Conservation (phyloP, 805 yeast species). For the Starmerella tilneyi region DNA sequence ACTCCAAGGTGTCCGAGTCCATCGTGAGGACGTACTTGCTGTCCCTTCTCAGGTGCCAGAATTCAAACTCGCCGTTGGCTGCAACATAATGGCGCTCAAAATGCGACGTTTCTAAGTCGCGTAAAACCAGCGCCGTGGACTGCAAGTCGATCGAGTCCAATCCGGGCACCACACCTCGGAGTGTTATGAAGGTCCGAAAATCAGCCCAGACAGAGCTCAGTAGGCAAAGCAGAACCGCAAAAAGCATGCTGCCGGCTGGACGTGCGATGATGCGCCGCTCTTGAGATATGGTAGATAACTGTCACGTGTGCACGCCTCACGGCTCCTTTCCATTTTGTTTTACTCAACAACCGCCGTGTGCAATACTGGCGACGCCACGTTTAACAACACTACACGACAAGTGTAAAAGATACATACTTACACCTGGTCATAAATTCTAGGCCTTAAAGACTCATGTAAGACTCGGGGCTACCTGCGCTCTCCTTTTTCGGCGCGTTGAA, state of each 20-base stretch:
- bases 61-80: constrained; percentile 19
- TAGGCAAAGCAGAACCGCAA: neutral
- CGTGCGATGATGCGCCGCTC: neutral
- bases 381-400: too few species aligned
- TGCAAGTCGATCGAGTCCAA: constrained; percentile 4
- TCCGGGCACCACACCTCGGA: constrained; percentile 7
- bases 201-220: constrained; percentile 8
- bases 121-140: constrained; percentile 12
- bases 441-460: too few species aligned
- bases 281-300: too few species aligned
- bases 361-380: too few species aligned
- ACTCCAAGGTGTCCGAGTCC: constrained; percentile 18
- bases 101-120: constrained; percentile 8
- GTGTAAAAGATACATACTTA: neutral
- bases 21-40: constrained; percentile 17
- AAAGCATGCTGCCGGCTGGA: neutral
- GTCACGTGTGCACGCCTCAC: neutral
- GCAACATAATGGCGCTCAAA: constrained; percentile 10
- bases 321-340: neutral
- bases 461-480: too few species aligned
- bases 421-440: neutral
- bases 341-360: too few species aligned
- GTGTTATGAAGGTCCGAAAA: too few species aligned
- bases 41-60: constrained; percentile 12
- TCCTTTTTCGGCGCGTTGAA: constrained; percentile 17